Evolutionary conservation across 108 stramenopile genomes (phyloP).

Genomic region (Chaetoceros tenuissimus): DNA sequence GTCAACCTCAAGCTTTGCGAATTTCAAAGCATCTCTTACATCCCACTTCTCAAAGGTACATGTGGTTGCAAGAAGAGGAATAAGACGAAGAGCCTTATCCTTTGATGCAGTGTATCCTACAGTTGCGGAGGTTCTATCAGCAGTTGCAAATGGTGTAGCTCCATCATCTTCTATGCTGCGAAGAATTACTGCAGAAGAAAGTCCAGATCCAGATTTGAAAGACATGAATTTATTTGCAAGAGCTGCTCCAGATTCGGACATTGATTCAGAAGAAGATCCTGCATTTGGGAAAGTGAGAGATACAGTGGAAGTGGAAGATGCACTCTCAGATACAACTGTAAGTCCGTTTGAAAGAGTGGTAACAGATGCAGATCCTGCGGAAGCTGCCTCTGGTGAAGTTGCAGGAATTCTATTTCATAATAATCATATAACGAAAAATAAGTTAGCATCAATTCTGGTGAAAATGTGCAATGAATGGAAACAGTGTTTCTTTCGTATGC

Average conservation of each 20-base stretch:
- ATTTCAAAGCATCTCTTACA: slow-evolving; percentile 63
- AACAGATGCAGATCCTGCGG: slow-evolving; percentile 51
- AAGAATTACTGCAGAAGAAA: slow-evolving; percentile 57
- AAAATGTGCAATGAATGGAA: not conserved
- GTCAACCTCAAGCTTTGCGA: slow-evolving; percentile 45
- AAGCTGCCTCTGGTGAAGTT: slow-evolving; percentile 42
- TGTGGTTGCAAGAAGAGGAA: slow-evolving; percentile 51
- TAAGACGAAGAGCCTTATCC: slow-evolving; percentile 54
- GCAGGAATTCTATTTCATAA: slow-evolving; percentile 60
- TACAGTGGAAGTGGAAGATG: slow-evolving; percentile 64
- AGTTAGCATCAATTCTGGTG: not conserved
- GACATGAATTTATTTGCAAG: slow-evolving; percentile 73
- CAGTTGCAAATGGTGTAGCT: slow-evolving; percentile 54
- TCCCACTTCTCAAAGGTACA: slow-evolving; percentile 86
- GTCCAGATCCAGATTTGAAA: slow-evolving; percentile 73
- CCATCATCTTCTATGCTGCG: slow-evolving; percentile 72
- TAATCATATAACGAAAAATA: not conserved
- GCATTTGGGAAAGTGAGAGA: slow-evolving; percentile 79
- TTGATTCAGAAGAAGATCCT: slow-evolving; percentile 59
- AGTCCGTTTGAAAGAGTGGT: slow-evolving; percentile 70
- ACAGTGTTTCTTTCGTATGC: not conserved
- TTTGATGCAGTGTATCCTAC: slow-evolving; percentile 72
- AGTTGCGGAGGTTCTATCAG: slow-evolving; percentile 56
- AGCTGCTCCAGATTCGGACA: slow-evolving; percentile 66
- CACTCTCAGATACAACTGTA: slow-evolving; percentile 68